Base-by-base conservation (phyloP, 768 basidiomycete genomes). In the Podaxis carcinomalis region DNA sequence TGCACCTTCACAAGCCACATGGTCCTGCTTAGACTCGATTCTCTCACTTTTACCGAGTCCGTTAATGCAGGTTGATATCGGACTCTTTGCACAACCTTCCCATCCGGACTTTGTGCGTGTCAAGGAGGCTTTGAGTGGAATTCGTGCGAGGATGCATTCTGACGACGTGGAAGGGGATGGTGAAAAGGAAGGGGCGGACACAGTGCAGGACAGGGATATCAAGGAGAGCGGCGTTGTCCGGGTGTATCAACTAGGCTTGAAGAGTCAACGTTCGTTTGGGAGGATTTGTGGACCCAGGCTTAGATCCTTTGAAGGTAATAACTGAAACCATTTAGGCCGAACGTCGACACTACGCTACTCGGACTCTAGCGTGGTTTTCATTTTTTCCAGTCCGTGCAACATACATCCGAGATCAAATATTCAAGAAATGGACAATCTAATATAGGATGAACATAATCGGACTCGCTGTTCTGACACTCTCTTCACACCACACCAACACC, bases 231-330 rank as follows among this genome's bases (percentile, higher is more conserved):
- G 72, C 4, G 68, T 72, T 3, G 66, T 75, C 36, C 61, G 75
- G 42, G 69, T 76, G 66, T 80, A 78, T 67, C 73, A 77, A 62
- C 66, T 80, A 5, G 78, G 78, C 4, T 67, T 74, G 28, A 78
- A 75, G 70, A 76, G 73, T 62, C 74, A 77, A 63, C 67, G 72
- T 5, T 74, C 77, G 40, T 73, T 60, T 52, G 59, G 59, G 4
- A 60, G 59, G 39, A 36, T 60, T 25, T 59, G 58, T 59, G 58
- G 58, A 23, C 51, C 58, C 1, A 40, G 51, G 40, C 28, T 59
- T 4, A 58, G 56, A 21, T 44, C 56, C 19, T 49, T 57, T 37
- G 57, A 59, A 55, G 23, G 58, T 10, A 5, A 16, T n/a, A 52
- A 40, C 50, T 52, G 61, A 60, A 37, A 35, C n/a, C 14, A 42